Evolutionary conservation across 176 grass and related monocot genomes (phyloP), one percentile per base, ranked within the genome.

Genomic region (Cenchrus purpureus): DNA sequence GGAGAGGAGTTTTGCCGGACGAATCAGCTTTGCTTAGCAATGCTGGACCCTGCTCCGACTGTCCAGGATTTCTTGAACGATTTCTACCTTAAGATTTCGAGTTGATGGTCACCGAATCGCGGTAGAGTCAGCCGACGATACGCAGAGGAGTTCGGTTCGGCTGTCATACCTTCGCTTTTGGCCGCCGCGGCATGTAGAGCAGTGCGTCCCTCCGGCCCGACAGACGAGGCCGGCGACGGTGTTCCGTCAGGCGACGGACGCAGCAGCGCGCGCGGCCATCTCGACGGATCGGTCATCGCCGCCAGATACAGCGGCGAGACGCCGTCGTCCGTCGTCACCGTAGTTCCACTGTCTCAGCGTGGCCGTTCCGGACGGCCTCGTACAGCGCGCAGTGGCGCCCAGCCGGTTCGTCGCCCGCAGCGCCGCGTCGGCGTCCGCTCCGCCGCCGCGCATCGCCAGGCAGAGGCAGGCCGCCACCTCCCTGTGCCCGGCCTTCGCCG

Each of bases 231-330:
- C 16, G n/a, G 17, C 16, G 57, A 65, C 31, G 67, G 16, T 4
- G 49, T 31, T 8, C 57, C 44, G 11, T 31, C 12, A 5, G 16
- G 20, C 4, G 58, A 43, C n/a, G 40, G 49, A 19, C 46, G 56
- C 0, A 88, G n/a, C 12, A 94, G 31, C 8, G 8, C 61, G 9
- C 13, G 40, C n/a, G 0, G 80, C 73, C 67, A 81, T 79, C 2
- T 53, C 17, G 3, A 2, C 13, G 13, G 71, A 74, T 13, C 25
- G 13, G 48, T 9, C 71, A 54, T 2, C 34, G 62, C 79, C 2
- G 86, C 89, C 46, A 89, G 28, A 55, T 91, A 94, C n/a, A 91
- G 76, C 52, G 86, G 79, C 12, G 89, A 84, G 16, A 81, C 12
- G 17, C 71, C 68, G 4, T 14, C 63, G 14, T 56, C 19, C 5